A percentile compares a stretch with the other conserved stretches of the same genome.
Conservation (phyloP, 441 rosid species). For the Manihot esculenta region DNA sequence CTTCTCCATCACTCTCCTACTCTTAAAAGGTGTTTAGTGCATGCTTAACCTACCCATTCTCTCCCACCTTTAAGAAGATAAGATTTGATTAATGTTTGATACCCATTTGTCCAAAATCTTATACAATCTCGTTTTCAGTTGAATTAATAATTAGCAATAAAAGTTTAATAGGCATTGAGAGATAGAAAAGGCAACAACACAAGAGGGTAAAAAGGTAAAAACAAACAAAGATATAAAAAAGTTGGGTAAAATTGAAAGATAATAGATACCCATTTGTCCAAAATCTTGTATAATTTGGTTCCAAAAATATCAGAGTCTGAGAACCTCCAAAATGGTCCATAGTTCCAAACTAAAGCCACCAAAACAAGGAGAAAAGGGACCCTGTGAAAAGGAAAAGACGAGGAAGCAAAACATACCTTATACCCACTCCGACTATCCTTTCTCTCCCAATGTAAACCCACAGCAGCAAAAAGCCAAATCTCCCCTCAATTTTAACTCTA, state of each 20-base stretch:
- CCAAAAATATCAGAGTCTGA: conserved; percentile 26
- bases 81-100: no score
- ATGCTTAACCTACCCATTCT: no score
- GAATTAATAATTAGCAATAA: no score
- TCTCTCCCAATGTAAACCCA: not conserved
- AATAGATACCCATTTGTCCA: not conserved
- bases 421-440: conserved; percentile 5
- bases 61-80: no score
- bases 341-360: conserved; percentile 20
- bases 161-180: no score
- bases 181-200: no score
- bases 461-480: conserved; percentile 43
- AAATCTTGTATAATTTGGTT: not conserved
- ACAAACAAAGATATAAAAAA: no score
- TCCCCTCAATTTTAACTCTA: conserved; percentile 34
- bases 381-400: conserved; percentile 13
- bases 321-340: conserved; percentile 31
- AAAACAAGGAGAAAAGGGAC: not conserved
- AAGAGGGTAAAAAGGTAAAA: no score
- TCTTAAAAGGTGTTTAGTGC: no score
- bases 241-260: not conserved
- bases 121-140: no score
- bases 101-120: no score
- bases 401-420: conserved; percentile 13
- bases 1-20: no score